Conservation (phyloP, 106 monocot species). For the Dendrobium nobile region DNA sequence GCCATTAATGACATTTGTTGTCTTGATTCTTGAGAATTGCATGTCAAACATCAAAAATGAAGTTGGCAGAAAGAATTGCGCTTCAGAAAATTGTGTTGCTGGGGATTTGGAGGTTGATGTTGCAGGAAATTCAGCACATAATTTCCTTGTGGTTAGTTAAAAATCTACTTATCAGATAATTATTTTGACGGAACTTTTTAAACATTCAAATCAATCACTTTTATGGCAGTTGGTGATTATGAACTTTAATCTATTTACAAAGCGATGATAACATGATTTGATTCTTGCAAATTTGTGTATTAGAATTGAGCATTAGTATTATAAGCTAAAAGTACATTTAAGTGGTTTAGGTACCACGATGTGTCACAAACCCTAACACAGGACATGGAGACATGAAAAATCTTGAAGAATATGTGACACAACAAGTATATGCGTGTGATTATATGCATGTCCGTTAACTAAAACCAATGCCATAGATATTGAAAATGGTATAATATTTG, state of each 20-base stretch:
- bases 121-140: neutral
- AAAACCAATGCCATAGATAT: neutral
- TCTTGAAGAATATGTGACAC: neutral
- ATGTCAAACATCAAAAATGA: conserved; percentile 26
- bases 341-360: neutral
- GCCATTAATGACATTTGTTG: conserved; percentile 55
- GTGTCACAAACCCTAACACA: neutral
- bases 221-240: neutral
- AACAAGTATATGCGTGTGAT: neutral
- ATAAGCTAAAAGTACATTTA: neutral
- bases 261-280: neutral
- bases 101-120: conserved; percentile 9
- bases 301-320: neutral
- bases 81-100: conserved; percentile 12
- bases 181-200: neutral
- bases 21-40: conserved; percentile 62
- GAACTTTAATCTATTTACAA: neutral
- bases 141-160: conserved; percentile 18
- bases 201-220: neutral
- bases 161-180: neutral
- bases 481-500: neutral
- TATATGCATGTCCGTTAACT: neutral
- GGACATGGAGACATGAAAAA: neutral
- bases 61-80: conserved; percentile 1
- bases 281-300: neutral